Conservation (phyloP, 306 rosid genomes). For the Quercus rubra region DNA sequence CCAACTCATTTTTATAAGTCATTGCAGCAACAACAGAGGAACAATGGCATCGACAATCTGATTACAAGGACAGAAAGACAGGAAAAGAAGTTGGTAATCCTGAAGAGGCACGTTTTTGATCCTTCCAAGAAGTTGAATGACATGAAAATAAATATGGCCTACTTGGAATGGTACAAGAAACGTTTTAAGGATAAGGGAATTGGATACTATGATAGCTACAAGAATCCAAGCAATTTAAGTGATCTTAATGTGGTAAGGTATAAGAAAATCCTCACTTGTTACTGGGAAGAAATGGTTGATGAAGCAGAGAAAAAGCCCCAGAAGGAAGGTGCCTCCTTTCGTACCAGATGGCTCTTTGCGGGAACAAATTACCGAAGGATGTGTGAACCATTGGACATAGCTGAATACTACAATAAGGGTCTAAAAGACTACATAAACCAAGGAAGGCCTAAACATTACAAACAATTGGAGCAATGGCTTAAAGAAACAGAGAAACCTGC, state of each 20-base stretch:
- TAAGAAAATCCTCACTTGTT: slow-evolving; percentile 31
- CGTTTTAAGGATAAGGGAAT: not conserved
- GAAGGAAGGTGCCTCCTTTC: slow-evolving; percentile 25
- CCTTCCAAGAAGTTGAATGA: slow-evolving; percentile 30
- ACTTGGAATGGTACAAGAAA: slow-evolving; percentile 66
- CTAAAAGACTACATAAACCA: slow-evolving; percentile 1
- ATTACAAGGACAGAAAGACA: not conserved
- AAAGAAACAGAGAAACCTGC: not conserved
- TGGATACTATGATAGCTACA: slow-evolving; percentile 69
- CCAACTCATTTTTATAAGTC: not conserved
- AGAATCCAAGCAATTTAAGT: not conserved
- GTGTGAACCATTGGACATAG: slow-evolving; percentile 64
- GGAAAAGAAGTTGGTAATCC: not conserved
- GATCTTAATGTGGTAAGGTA: slow-evolving; percentile 14
- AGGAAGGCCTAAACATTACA: slow-evolving; percentile 39
- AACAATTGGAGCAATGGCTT: slow-evolving; percentile 43
- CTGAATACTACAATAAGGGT: slow-evolving; percentile 32
- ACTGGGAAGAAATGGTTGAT: slow-evolving; percentile 50
- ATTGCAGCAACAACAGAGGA: slow-evolving; percentile 11
- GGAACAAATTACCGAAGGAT: slow-evolving; percentile 60
- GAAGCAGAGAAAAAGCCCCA: slow-evolving; percentile 49
- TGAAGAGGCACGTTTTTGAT: slow-evolving; percentile 6
- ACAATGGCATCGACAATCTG: slow-evolving; percentile 4
- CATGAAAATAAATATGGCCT: slow-evolving; percentile 41
- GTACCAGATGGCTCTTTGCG: slow-evolving; percentile 31